Evolutionary conservation across 148 eudicot genomes (phyloP).

Genomic region (Pouteria glomerata): DNA sequence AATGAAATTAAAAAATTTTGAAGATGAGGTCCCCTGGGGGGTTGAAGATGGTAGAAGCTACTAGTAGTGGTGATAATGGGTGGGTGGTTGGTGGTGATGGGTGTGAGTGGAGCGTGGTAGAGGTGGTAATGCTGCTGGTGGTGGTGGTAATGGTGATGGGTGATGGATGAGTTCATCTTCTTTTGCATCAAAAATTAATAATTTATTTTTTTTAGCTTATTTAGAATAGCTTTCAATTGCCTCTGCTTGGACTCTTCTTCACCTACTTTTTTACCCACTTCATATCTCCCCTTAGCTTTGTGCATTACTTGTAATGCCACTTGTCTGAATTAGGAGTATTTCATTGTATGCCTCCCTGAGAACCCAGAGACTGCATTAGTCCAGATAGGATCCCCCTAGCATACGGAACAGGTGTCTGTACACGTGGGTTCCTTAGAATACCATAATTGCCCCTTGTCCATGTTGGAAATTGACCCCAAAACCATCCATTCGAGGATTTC

Average conservation of each 20-base stretch:
- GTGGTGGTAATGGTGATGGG: too few species aligned
- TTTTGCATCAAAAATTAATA: slow-evolving; percentile 71
- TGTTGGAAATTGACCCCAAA: too few species aligned
- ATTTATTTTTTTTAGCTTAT: slow-evolving; percentile 76
- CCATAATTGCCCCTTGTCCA: slow-evolving; percentile 49
- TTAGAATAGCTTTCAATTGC: slow-evolving; percentile 54
- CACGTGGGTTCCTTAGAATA: slow-evolving; percentile 54
- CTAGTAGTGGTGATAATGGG: too few species aligned
- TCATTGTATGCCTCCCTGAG: slow-evolving; percentile 49
- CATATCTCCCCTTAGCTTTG: slow-evolving; percentile 84
- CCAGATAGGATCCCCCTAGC: slow-evolving; percentile 57
- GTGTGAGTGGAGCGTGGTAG: too few species aligned
- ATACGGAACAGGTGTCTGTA: slow-evolving; percentile 47
- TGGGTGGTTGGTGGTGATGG: too few species aligned
- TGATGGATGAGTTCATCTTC: too few species aligned
- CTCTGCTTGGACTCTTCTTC: slow-evolving; percentile 75
- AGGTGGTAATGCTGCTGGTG: too few species aligned
- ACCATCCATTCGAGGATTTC: slow-evolving; percentile 38
- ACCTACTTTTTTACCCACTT: slow-evolving; percentile 73
- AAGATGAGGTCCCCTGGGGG: too few species aligned
- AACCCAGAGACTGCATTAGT: slow-evolving; percentile 41
- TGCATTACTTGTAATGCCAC: slow-evolving; percentile 73
- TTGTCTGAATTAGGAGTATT: slow-evolving; percentile 68
- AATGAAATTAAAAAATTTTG: too few species aligned
- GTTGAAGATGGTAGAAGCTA: too few species aligned